A percentile compares a stretch with the other conserved stretches of the same genome.
Evolutionary conservation across 139 green algal species (phyloP).

Genomic region (Gonium pectorale): DNA sequence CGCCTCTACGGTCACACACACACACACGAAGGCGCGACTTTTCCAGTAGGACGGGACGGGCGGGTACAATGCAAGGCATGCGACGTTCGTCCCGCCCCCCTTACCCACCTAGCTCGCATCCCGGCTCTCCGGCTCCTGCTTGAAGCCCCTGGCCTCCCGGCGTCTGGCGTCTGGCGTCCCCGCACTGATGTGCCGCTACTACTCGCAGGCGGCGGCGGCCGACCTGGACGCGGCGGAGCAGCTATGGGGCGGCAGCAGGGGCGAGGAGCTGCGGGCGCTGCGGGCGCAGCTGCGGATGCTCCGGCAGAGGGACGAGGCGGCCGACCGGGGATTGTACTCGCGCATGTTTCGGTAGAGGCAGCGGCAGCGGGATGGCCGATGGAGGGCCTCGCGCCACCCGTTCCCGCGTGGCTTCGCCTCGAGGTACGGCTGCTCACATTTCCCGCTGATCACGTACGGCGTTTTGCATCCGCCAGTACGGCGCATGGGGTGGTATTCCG

Average conservation of each 20-base stretch:
- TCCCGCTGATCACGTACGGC: not conserved
- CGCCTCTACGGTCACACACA: too few species aligned
- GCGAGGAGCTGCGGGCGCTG: not conserved
- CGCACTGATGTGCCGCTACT: not conserved
- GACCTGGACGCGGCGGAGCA: not conserved
- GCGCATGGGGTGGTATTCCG: too few species aligned
- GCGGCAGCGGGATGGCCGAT: not conserved
- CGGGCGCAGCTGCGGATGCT: not conserved
- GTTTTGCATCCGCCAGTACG: not conserved
- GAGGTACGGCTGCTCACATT: not conserved
- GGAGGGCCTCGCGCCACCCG: not conserved
- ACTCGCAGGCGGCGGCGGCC: not conserved
- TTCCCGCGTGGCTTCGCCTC: not conserved
- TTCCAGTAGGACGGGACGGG: too few species aligned
- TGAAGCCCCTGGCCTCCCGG: too few species aligned
- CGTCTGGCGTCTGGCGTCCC: too few species aligned
- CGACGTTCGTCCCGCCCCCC: too few species aligned
- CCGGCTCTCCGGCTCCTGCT: not conserved
- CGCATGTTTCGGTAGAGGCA: too few species aligned
- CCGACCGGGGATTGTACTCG: not conserved
- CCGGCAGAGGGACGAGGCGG: not conserved
- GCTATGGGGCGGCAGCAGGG: not conserved
- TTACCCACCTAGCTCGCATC: not conserved
- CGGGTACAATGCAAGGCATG: too few species aligned
- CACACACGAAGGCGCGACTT: too few species aligned